These are phyloP conservation scores for Mortierella sp. DNA, from an alignment of 371 early-diverging fungal species.

Conservation along the genomic window DNA sequence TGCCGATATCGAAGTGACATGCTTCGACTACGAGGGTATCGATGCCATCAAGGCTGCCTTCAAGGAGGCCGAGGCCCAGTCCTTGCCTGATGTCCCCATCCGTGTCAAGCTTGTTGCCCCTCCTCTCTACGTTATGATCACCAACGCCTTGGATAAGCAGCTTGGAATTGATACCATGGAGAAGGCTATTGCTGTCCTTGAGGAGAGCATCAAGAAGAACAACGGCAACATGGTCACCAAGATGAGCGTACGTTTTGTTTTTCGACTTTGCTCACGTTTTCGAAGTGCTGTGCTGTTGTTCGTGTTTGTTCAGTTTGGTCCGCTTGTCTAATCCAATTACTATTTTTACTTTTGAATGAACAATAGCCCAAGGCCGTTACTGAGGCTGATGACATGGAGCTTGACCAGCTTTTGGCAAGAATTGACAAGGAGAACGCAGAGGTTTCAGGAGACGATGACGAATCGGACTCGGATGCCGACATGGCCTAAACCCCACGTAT, in stretches of 20 bases:
- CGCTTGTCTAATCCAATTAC: not conserved
- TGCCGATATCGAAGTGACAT: constrained; percentile 98
- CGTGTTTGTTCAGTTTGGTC: not conserved
- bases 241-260: constrained; percentile 75
- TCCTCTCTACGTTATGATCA: constrained; percentile 95
- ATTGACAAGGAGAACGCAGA: constrained; percentile 96
- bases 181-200: constrained; percentile 87
- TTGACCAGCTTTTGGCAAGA: constrained; percentile 92
- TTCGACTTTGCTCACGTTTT: not conserved
- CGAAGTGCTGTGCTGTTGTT: not conserved
- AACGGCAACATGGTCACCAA: constrained; percentile 88
- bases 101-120: constrained; percentile 88
- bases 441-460: constrained; percentile 93
- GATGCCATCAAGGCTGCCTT: constrained; percentile 97
- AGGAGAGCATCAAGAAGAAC: constrained; percentile 80
- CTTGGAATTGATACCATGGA: constrained; percentile 91
- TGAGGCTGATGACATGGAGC: constrained; percentile 95
- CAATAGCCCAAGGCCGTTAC: constrained; percentile 77
- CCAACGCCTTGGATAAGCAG: constrained; percentile 90
- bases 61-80: constrained; percentile 89
- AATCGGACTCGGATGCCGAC: constrained; percentile 78
- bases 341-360: constrained; percentile 1
- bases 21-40: constrained; percentile 97
- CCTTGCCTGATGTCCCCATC: constrained; percentile 88
- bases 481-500: constrained; percentile 14